Conservation (phyloP, 352 stramenopile species). For the Thalassiosira ordinaria region DNA sequence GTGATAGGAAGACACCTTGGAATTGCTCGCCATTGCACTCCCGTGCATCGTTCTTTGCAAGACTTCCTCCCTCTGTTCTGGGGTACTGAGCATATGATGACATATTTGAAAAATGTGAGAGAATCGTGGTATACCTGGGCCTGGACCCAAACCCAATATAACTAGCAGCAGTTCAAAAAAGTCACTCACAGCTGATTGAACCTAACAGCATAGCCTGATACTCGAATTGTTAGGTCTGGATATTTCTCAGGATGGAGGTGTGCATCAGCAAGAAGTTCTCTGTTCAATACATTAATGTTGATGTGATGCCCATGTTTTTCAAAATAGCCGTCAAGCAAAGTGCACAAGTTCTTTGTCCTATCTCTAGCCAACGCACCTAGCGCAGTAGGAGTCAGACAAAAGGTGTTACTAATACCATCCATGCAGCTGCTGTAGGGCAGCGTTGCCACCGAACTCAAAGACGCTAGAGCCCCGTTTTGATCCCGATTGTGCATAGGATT, state of each 20-base stretch:
- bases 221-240: slow-evolving; percentile 70
- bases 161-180: neutral
- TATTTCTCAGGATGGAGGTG: slow-evolving; percentile 72
- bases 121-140: too few relatives aligned
- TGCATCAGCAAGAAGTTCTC: slow-evolving; percentile 64
- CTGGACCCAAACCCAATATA: too few relatives aligned
- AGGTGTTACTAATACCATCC: slow-evolving; percentile 78
- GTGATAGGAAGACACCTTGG: slow-evolving; percentile 20
- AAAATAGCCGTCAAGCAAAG: slow-evolving; percentile 76
- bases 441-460: slow-evolving; percentile 68
- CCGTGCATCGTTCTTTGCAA: slow-evolving; percentile 72
- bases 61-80: slow-evolving; percentile 74
- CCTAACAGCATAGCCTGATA: slow-evolving; percentile 71
- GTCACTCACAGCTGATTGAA: slow-evolving; percentile 63
- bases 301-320: slow-evolving; percentile 62
- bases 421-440: slow-evolving; percentile 69
- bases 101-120: too few relatives aligned
- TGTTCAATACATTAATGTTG: slow-evolving; percentile 72
- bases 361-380: slow-evolving; percentile 48
- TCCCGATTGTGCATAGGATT: slow-evolving; percentile 76
- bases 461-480: slow-evolving; percentile 70
- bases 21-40: slow-evolving; percentile 46
- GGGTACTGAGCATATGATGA: slow-evolving; percentile 43
- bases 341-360: slow-evolving; percentile 55
- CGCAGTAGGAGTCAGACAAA: slow-evolving; percentile 66